Percentiles rank a stretch among this genome's conserved stretches.
These are phyloP conservation scores for Rhynchospora tenuis DNA, from an alignment of 176 grass and related monocot species.

Conservation along the genomic window DNA sequence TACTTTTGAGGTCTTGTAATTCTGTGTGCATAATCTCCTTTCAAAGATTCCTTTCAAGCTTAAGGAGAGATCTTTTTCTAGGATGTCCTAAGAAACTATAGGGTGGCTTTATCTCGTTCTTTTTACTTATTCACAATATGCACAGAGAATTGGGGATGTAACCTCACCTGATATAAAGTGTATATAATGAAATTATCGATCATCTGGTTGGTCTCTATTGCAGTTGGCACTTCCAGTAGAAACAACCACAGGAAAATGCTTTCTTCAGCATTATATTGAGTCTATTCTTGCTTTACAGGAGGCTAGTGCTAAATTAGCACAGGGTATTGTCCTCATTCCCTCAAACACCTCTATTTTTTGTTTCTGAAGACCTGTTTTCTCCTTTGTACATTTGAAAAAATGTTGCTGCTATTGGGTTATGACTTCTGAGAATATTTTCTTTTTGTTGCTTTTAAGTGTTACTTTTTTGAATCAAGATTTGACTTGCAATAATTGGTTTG, in stretches of 20 bases:
- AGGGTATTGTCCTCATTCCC: conserved; percentile 34
- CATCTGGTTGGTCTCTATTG: conserved; percentile 2
- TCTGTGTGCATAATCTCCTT: not conserved
- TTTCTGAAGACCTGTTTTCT: not conserved
- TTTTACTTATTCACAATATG: too few species aligned
- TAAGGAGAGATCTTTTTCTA: too few species aligned
- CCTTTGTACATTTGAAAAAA: not conserved
- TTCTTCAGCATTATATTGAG: conserved; percentile 90
- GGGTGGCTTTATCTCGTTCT: too few species aligned
- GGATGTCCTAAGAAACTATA: too few species aligned
- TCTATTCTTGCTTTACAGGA: conserved; percentile 89
- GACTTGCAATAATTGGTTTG: conserved; percentile 8
- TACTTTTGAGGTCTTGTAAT: not conserved
- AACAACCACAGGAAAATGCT: conserved; percentile 80
- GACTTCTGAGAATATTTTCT: too few species aligned
- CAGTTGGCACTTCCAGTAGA: conserved; percentile 89
- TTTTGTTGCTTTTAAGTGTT: not conserved
- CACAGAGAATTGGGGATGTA: too few species aligned
- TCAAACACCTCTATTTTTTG: not conserved
- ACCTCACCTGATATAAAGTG: not conserved
- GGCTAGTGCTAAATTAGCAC: conserved; percentile 52
- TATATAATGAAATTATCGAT: not conserved
- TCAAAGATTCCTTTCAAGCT: too few species aligned
- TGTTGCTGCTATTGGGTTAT: not conserved
- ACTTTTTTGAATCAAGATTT: not conserved